Base-by-base conservation (phyloP, 768 basidiomycete genomes). In the Suillus spraguei region DNA sequence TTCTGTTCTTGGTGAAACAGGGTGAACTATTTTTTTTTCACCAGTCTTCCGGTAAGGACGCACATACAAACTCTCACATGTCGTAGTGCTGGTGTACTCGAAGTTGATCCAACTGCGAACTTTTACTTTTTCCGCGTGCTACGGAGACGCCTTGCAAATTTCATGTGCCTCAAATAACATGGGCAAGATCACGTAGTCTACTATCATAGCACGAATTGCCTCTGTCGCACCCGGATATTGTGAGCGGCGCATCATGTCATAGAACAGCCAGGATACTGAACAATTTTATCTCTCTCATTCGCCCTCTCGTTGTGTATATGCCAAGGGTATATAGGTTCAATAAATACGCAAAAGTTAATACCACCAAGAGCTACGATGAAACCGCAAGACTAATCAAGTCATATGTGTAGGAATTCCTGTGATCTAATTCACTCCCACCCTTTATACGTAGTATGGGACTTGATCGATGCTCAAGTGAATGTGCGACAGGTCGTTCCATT, bases 381-480 rank as follows among this genome's bases (percentile, higher is more conserved):
- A 13, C 28, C 20, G 28, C 39, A 39, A 20, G 5, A 28, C 10
- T 38, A 11, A 52, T 32, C 13, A 52, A 33, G 33, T 7, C 9
- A 52, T 32, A 28, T 20, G 32, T 20, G 28, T 39, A 24, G 28
- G 39, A 39, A 41, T 32, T 32, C 39, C 16, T 7, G 24, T 11
- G 20, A 22, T 28, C 17, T 58, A 41, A 32, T 41, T 32, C 16
- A 32, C 6, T 41, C 39, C 56, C 38, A 32, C 28, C 2, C 39
- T 38, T 58, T 32, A 39, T 58, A 56, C 16, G 54, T 56, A 58
- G 56, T 41, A 58, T 4, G 56, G 56, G 6, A 58, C 39, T 32
- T 41, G 56, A 32, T 58, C 56, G 4, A 58, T 39, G 28, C 28
- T 58, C 11, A 28, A 58, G 39, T 41, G 56, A 58, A 58, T 28